Evolutionary conservation across 2,329 filamentous ascomycete genomes (phyloP), one percentile per base, ranked within the genome.

Genomic region (Ascochyta clinopodiicola): DNA sequence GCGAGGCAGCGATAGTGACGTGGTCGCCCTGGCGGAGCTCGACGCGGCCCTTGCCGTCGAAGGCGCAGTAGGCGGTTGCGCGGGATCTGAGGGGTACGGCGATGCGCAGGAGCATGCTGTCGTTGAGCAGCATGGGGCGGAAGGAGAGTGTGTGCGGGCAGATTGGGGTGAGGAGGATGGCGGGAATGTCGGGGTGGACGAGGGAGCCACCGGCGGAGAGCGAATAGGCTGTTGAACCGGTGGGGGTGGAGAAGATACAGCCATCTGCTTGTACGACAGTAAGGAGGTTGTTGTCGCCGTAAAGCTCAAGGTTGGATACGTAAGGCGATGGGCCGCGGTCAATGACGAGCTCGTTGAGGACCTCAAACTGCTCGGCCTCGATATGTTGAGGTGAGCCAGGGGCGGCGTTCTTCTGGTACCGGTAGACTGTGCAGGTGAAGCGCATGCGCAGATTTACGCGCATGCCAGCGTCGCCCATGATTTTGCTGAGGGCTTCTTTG

Each of bases 291-390:
- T 96, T 90, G 72, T 99, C 95, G 60, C 93, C 95, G 74, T 96
- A 98, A 10, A 99, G 83, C 79, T 99, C 95, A 35, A 99, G 83
- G 77, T 96, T 96, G 38, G 94, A 98, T 56, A 99, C 94, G 73
- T 98, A 99, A 19, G 94, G 93, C 15, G 91, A 96, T 69, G 95
- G 95, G 61, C 95, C 95, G 57, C 95, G 91, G 78, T 99, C 95
- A 68, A 99, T 98, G 75, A 99, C 94, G 46, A 99, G 87, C 79
- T 99, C 95, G 77, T 99, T 99, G 62, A 99, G 86, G 19, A 99
- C 94, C 79, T 99, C 95, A 62, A 97, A 98, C 69, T 96, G 93
- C 79, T 98, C 94, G 39, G 89, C 91, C 76, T 97, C 93, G 66
- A 95, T 89, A 63, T 77, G 73, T 38, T 88, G 84, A 35, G 86